These are phyloP conservation scores for Aspergillus fructus DNA, from an alignment of 2,329 filamentous ascomycete genomes.

Conservation along the genomic window DNA sequence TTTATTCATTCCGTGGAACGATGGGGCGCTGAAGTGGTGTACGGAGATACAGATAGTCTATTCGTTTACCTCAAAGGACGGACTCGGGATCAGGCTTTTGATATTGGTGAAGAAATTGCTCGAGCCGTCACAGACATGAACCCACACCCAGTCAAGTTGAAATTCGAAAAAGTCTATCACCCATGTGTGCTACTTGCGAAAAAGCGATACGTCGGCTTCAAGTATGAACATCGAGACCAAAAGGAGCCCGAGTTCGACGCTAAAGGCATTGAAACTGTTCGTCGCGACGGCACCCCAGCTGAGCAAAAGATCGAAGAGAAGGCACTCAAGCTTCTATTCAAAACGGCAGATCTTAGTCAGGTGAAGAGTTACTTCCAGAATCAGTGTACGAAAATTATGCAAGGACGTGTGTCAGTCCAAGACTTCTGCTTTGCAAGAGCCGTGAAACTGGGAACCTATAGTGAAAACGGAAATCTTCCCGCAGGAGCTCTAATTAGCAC, in stretches of 20 bases:
- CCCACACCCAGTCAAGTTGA: conserved; percentile 87
- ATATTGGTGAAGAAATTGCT: conserved; percentile 89
- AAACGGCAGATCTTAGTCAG: conserved; percentile 81
- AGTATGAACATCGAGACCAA: conserved; percentile 80
- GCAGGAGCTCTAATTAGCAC: conserved; percentile 87
- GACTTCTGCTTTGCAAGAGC: conserved; percentile 96
- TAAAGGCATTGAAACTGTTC: conserved; percentile 96
- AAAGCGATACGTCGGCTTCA: conserved; percentile 97
- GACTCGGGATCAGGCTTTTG: conserved; percentile 83
- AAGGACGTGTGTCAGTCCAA: conserved; percentile 80
- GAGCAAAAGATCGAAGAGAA: conserved; percentile 97
- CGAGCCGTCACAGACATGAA: conserved; percentile 84
- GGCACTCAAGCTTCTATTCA: conserved; percentile 82
- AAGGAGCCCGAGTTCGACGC: conserved; percentile 86
- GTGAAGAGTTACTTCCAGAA: conserved; percentile 87
- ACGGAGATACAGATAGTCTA: conserved; percentile 94
- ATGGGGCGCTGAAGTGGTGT: conserved; percentile 96
- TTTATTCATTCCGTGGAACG: conserved; percentile 82
- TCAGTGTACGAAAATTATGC: conserved; percentile 92
- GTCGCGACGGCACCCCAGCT: conserved; percentile 88
- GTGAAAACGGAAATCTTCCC: conserved; percentile 73
- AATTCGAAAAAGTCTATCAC: conserved; percentile 98
- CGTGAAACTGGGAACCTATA: conserved; percentile 86
- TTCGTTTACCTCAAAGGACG: conserved; percentile 88
- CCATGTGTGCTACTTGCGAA: conserved; percentile 93